Percentiles rank a stretch among this genome's conserved stretches.
phyloP scores from a whole-genome alignment of 139 green algal species.

The Chlamydomonas sp. region DNA sequence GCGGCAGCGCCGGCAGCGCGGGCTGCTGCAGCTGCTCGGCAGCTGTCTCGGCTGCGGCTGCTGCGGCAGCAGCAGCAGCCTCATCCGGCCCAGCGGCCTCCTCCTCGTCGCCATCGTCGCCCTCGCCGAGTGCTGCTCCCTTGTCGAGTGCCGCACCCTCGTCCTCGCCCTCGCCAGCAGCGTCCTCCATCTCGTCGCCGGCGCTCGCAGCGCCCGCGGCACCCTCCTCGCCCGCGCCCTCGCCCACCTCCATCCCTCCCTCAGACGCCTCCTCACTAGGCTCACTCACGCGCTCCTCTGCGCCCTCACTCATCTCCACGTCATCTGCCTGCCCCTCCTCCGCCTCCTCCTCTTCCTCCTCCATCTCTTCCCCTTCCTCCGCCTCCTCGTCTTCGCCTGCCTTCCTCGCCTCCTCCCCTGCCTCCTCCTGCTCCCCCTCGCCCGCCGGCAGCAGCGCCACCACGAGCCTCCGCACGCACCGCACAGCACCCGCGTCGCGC shows the following conservation, averaged over 20 bases:
- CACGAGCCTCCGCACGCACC: too few species aligned
- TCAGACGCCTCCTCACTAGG: too few species aligned
- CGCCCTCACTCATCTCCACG: not conserved
- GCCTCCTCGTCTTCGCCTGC: not conserved
- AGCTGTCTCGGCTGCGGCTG: not conserved
- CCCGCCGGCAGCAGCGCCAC: too few species aligned
- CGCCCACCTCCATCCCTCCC: not conserved
- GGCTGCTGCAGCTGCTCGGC: conserved; percentile 5
- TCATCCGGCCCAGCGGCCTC: too few species aligned
- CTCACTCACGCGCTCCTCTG: too few species aligned
- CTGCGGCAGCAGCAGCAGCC: not conserved
- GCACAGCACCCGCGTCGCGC: too few species aligned
- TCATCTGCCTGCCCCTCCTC: not conserved
- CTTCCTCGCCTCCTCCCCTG: not conserved
- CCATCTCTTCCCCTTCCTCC: not conserved
- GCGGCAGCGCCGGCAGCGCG: not conserved
- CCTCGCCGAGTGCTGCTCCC: not conserved
- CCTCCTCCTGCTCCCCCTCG: conserved; percentile 1
- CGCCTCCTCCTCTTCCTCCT: not conserved
- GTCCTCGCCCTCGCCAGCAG: not conserved
- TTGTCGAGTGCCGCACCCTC: too few species aligned
- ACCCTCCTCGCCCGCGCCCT: not conserved
- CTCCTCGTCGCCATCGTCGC: not conserved
- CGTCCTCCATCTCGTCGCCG: not conserved
- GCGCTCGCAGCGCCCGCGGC: not conserved